phyloP scores from a whole-genome alignment of 345 rosid genomes.

The Populus nigra region DNA sequence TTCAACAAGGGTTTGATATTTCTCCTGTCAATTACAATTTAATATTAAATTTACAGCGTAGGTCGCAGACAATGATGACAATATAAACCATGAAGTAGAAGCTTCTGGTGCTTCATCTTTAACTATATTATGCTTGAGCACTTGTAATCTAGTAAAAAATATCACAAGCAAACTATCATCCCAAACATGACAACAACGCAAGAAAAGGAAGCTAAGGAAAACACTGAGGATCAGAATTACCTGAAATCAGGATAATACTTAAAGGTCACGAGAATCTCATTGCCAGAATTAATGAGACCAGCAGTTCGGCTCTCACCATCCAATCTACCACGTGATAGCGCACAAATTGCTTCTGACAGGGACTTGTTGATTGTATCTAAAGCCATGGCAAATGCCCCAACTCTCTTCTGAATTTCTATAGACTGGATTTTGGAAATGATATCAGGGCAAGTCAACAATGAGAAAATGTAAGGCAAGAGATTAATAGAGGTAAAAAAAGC shows the following conservation, averaged over 20 bases:
- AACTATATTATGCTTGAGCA: not conserved
- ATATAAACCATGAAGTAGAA: not conserved
- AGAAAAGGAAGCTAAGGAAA: not conserved
- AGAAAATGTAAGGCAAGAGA: not conserved
- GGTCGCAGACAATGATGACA: not conserved
- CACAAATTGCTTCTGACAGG: slow-evolving; percentile 84
- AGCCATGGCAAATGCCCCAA: slow-evolving; percentile 91
- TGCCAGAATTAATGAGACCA: slow-evolving; percentile 85
- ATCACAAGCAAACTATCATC: not conserved
- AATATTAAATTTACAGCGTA: not conserved
- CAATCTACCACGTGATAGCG: slow-evolving; percentile 75
- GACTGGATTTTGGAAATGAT: slow-evolving; percentile 43
- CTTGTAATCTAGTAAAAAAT: not conserved
- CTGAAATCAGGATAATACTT: slow-evolving; percentile 86
- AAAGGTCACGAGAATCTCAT: slow-evolving; percentile 75
- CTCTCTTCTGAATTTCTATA: slow-evolving; percentile 83
- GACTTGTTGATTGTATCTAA: slow-evolving; percentile 85
- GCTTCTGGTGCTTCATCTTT: not conserved
- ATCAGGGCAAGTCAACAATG: slow-evolving; percentile 1
- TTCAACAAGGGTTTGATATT: not conserved
- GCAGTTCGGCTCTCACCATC: slow-evolving; percentile 91
- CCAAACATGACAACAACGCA: not conserved
- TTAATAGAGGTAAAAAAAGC: not conserved
- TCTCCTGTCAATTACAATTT: not conserved
- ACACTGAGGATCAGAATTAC: slow-evolving; percentile 33